phyloP scores from a whole-genome alignment of 306 rosid genomes.

The Clitoria ternatea region DNA sequence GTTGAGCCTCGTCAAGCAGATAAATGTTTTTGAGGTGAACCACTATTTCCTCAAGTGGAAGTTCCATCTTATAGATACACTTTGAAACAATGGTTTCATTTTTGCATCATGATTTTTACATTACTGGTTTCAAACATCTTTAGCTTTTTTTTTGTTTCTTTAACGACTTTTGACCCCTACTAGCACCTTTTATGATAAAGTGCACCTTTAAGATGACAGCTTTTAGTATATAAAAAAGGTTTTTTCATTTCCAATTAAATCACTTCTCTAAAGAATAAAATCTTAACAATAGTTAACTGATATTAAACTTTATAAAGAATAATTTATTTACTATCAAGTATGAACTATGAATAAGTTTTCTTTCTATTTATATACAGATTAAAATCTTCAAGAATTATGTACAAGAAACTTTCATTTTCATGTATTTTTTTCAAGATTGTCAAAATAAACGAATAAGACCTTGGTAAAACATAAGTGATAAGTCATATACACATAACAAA shows the following conservation, averaged over 20 bases:
- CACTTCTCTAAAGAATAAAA: too few species aligned
- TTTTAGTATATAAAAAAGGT: too few species aligned
- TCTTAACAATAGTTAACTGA: too few species aligned
- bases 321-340: too few species aligned
- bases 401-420: too few species aligned
- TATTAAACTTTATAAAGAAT: too few species aligned
- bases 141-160: neutral
- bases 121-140: neutral
- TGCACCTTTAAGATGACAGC: too few species aligned
- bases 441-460: neutral
- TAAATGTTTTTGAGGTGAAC: slow-evolving; percentile 48
- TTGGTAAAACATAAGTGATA: neutral
- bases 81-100: neutral
- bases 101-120: neutral
- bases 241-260: too few species aligned
- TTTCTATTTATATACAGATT: too few species aligned
- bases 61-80: neutral
- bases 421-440: too few species aligned
- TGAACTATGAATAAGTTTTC: too few species aligned
- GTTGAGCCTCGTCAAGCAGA: slow-evolving; percentile 81
- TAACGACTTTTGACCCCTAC: slow-evolving; percentile 10
- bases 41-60: slow-evolving; percentile 9
- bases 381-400: too few species aligned
- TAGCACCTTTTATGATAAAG: slow-evolving; percentile 18
- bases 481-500: neutral